phyloP scores from a whole-genome alignment of 2,329 filamentous ascomycete genomes.

The Magnaporthiopsis poae region DNA sequence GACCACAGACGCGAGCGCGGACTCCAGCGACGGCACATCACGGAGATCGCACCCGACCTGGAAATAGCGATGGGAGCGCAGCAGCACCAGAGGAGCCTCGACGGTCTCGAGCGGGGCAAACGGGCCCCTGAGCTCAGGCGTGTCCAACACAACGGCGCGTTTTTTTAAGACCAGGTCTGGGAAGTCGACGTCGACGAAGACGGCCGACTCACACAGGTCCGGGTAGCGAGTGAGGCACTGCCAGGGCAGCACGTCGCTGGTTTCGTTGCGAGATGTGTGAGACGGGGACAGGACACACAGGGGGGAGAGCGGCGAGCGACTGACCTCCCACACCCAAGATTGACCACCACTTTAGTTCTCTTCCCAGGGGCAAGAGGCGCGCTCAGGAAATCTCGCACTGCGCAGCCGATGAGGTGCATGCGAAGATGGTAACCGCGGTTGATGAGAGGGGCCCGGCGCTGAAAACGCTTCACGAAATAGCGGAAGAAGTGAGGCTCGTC shows the following conservation, averaged over 20 bases:
- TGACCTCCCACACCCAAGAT: constrained; percentile 84
- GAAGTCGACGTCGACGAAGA: constrained; percentile 81
- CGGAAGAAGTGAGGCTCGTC: constrained; percentile 73
- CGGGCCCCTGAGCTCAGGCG: constrained; percentile 46
- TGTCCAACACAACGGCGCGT: constrained; percentile 54
- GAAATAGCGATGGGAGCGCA: constrained; percentile 61
- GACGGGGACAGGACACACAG: background rate
- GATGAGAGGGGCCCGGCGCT: constrained; percentile 75
- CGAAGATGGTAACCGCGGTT: constrained; percentile 84
- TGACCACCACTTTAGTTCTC: constrained; percentile 65
- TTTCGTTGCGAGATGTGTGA: constrained; percentile 3
- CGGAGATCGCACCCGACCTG: constrained; percentile 75
- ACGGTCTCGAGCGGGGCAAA: constrained; percentile 34
- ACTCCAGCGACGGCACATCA: constrained; percentile 51
- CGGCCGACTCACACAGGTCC: constrained; percentile 43
- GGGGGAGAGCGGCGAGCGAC: constrained; percentile 22
- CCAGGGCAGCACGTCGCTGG: constrained; percentile 77
- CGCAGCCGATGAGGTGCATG: constrained; percentile 69
- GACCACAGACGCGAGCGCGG: constrained; percentile 48
- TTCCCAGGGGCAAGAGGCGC: constrained; percentile 23
- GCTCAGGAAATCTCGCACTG: constrained; percentile 62
- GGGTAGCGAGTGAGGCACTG: constrained; percentile 64
- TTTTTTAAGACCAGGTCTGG: constrained; percentile 70
- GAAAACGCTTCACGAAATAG: constrained; percentile 76
- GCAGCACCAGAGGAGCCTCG: constrained; percentile 39